Evolutionary conservation across 352 stramenopile genomes (phyloP), one percentile per base, ranked within the genome.

Genomic region (Peronospora tabacina): DNA sequence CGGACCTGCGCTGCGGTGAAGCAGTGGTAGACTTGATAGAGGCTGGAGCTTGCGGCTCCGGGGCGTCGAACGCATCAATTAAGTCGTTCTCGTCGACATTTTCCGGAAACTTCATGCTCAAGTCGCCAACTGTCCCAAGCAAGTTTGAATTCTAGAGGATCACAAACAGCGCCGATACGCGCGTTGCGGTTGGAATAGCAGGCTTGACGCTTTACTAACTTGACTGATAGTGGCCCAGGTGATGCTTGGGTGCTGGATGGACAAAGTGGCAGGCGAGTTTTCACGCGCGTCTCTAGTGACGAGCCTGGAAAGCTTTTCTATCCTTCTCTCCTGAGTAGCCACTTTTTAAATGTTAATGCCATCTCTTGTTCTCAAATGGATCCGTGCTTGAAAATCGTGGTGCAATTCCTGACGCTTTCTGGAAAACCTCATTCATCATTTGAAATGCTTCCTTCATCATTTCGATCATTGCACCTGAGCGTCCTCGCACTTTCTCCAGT

Each of bases 311-410:
- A 54, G 26, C 46, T 88, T 13, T 22, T n/a, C n/a, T n/a, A n/a
- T n/a, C 29, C 13, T 87, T 87, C 32, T 30, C 55, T 9, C 77
- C 75, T 13, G 36, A 55, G 6, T 50, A 87, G 4, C 73, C 72
- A 22, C n/a, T 26, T 11, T n/a, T 43, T 32, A 4, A 89, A 87
- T 44, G 47, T 53, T 15, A 30, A 52, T 28, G 68, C 44, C 11
- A 72, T 87, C 29, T 35, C 68, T 20, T 46, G 65, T 7, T 80
- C 75, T 5, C 55, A 61, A 36, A 84, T 83, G 63, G 73, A 72
- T 5, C 66, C 79, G 33, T 85, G 82, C 44, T 85, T 88, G 70
- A 87, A 87, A 48, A 54, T 88, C 8, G 46, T 87, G 20, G 50
- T 90, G 30, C 64, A 82, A 28, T 90, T 88, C 36, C 69, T 0